Conservation (phyloP, 768 basidiomycete species). For the Lyophyllum semitale region DNA sequence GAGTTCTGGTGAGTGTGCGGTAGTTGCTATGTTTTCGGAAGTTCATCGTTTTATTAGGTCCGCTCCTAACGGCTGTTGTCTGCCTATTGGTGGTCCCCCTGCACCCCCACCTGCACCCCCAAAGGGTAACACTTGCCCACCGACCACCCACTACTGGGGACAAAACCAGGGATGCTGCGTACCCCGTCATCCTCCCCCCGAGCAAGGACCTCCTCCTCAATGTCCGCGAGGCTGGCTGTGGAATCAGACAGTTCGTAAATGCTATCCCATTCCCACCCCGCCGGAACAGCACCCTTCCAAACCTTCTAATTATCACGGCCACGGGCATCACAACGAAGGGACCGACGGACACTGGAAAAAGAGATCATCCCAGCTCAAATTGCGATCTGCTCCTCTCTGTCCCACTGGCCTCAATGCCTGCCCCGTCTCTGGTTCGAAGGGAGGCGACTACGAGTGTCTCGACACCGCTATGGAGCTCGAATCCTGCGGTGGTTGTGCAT, state of each 20-base stretch:
- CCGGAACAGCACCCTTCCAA: conserved; percentile 36
- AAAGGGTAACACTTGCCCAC: conserved; percentile 45
- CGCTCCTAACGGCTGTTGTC: conserved; percentile 37
- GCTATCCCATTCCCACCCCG: conserved; percentile 34
- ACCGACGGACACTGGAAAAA: conserved; percentile 21
- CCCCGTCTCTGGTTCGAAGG: conserved; percentile 44
- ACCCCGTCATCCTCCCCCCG: conserved; percentile 42
- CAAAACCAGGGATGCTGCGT: conserved; percentile 50
- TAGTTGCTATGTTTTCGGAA: neutral
- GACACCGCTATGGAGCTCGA: conserved; percentile 64
- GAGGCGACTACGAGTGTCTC: conserved; percentile 60
- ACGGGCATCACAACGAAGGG: conserved; percentile 8
- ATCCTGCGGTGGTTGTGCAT: conserved; percentile 76
- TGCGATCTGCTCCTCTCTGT: conserved; percentile 47
- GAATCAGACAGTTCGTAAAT: conserved; percentile 42
- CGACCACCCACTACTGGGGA: conserved; percentile 51
- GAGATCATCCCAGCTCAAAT: conserved; percentile 27
- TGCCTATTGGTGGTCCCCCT: conserved; percentile 41
- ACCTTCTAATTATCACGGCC: conserved; percentile 31
- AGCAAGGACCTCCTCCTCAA: conserved; percentile 47
- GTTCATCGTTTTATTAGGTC: conserved; percentile 31
- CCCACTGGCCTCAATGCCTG: conserved; percentile 57
- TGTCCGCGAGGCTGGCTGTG: conserved; percentile 50
- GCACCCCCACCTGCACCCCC: conserved; percentile 45
- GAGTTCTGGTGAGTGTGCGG: conserved; percentile 34